A percentile compares a stretch with the other conserved stretches of the same genome.
Evolutionary conservation across 1,284 basidiomycete genomes (phyloP).

Genomic region (Pseudomicrostroma phylloplanum): DNA sequence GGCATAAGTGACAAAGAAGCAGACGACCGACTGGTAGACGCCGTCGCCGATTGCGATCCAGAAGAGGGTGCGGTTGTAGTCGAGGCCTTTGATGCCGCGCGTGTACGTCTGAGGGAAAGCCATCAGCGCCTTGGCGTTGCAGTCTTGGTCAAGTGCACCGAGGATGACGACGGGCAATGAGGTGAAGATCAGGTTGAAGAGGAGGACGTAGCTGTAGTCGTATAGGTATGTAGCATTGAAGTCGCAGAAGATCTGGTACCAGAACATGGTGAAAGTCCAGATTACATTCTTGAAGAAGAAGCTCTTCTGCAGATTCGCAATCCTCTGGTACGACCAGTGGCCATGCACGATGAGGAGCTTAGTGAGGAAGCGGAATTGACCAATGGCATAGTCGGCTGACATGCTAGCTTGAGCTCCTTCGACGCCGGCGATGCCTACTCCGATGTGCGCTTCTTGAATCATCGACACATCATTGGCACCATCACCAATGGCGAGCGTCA

Average conservation of each 20-base stretch:
- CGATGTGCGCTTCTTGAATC: constrained; percentile 97
- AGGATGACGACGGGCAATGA: constrained; percentile 84
- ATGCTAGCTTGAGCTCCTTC: constrained; percentile 97
- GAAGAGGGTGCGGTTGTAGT: constrained; percentile 86
- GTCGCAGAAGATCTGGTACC: constrained; percentile 82
- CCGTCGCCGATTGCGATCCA: constrained; percentile 94
- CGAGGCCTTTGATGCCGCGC: constrained; percentile 81
- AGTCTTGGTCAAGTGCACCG: constrained; percentile 94
- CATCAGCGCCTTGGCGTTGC: constrained; percentile 79
- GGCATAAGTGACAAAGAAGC: constrained; percentile 82
- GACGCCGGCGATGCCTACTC: constrained; percentile 84
- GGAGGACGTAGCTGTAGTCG: constrained; percentile 63
- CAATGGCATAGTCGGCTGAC: constrained; percentile 97
- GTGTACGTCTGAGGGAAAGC: constrained; percentile 90
- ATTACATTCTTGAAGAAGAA: constrained; percentile 80
- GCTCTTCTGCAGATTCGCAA: constrained; percentile 64
- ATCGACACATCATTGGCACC: constrained; percentile 93
- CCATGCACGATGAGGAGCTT: constrained; percentile 89
- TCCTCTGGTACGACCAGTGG: constrained; percentile 88
- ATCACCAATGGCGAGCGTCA: constrained; percentile 94
- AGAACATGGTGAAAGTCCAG: constrained; percentile 78
- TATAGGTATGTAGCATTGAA: constrained; percentile 94
- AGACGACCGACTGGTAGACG: constrained; percentile 80
- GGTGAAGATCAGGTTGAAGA: constrained; percentile 78
- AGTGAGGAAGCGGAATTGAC: constrained; percentile 87